Evolutionary conservation across 192 early-diverging fungal species (phyloP).

Genomic region (Coemansia sp.): DNA sequence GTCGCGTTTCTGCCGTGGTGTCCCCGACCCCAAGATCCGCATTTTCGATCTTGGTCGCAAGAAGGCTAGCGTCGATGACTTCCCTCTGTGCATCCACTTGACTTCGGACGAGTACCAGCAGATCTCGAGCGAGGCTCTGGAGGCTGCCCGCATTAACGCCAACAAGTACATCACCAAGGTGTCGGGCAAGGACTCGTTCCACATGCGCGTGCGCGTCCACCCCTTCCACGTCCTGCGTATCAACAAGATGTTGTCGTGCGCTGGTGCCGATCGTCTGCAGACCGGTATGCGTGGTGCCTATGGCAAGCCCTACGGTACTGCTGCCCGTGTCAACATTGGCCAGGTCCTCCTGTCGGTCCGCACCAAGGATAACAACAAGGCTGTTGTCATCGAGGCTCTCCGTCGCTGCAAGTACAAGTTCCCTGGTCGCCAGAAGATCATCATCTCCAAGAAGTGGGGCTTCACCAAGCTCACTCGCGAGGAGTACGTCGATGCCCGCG

Average conservation of each 20-base stretch:
- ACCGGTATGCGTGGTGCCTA: slow-evolving; percentile 99
- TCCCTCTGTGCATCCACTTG: slow-evolving; percentile 95
- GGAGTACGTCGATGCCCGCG: slow-evolving; percentile 79
- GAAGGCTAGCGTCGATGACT: slow-evolving; percentile 96
- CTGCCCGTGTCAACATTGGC: slow-evolving; percentile 97
- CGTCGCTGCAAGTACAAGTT: slow-evolving; percentile 99
- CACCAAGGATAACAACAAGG: slow-evolving; percentile 92
- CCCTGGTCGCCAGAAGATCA: slow-evolving; percentile 97
- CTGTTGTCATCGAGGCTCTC: slow-evolving; percentile 87
- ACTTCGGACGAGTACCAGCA: slow-evolving; percentile 98
- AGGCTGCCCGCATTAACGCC: slow-evolving; percentile 95
- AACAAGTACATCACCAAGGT: slow-evolving; percentile 99
- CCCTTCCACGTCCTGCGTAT: slow-evolving; percentile 99
- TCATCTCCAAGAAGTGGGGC: slow-evolving; percentile 99
- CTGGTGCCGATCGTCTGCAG: slow-evolving; percentile 98
- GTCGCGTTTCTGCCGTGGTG: slow-evolving; percentile 98
- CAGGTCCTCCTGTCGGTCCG: slow-evolving; percentile 96
- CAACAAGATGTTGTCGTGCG: slow-evolving; percentile 99
- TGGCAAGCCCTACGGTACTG: slow-evolving; percentile 93
- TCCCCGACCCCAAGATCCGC: slow-evolving; percentile 97
- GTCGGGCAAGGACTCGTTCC: slow-evolving; percentile 98
- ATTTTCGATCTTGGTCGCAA: slow-evolving; percentile 97
- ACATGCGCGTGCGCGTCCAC: slow-evolving; percentile 97
- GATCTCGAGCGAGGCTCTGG: slow-evolving; percentile 97
- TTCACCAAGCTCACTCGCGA: slow-evolving; percentile 96